Base-by-base conservation (phyloP, 306 rosid species). In the Corylus americana region DNA sequence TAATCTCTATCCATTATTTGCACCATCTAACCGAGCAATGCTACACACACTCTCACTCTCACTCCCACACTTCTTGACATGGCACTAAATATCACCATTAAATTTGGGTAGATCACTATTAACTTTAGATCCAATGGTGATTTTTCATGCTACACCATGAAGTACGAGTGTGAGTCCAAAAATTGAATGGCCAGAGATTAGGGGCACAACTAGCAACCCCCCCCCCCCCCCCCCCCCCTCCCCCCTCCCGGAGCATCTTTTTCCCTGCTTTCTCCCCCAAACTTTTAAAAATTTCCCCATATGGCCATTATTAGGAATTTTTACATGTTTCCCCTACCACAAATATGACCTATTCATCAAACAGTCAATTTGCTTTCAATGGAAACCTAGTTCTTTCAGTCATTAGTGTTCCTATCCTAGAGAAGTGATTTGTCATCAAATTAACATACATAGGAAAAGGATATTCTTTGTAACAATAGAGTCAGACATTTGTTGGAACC, bases 401-500 rank as follows among this genome's bases (percentile, higher is more conserved):
- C 66, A 59, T 54, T 45, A 70, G 11, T 76, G 18, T 74, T 31
- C 1, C 54, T 42, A 49, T 69, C 5, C 31, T 68, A 10, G 42
- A 69, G 20, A 18, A 67, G 14, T 61, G 48, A 35, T 74, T 27
- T 29, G 45, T 14, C 13, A 77, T 3, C 22, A 47, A 70, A 58
- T 82, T 22, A 44, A 79, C 77, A 57, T 51, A 62, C 11, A 16
- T 10, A 31, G 14, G 55, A 77, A 80, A 92, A 94, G 98, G 97
- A 94, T 94, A 94, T 92, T 92, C 89, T 94, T 94, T 66, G 96
- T 87, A 76, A 94, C 90, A 78, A 94, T 94, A 79, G 97, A 90
- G 85, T 94, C 98, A 0, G 98, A 90, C 97, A 94, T 92, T 71
- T 92, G 80, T 84, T 94, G 97, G 90, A 90, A 94, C 88, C 97